Conservation (phyloP, 2,329 filamentous ascomycete genomes). For the Leptosphaerulina australis region DNA sequence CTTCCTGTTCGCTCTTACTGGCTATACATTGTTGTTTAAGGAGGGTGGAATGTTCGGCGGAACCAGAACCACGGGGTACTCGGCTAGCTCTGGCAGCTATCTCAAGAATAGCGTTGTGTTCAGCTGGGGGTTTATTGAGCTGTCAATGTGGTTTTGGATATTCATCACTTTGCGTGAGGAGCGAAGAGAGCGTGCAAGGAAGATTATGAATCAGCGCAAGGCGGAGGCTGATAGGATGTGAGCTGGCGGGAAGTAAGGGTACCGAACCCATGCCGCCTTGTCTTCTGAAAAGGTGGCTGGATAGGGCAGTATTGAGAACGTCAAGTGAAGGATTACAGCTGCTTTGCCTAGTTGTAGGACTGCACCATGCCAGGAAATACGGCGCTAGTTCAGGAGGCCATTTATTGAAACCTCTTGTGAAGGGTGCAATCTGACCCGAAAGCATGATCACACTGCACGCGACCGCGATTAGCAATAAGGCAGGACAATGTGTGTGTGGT, state of each 20-base stretch:
- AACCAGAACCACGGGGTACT: conserved; percentile 33
- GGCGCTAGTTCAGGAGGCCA: not conserved
- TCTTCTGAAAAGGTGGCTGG: not conserved
- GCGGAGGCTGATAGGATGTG: conserved; percentile 36
- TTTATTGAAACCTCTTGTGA: not conserved
- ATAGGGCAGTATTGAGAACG: not conserved
- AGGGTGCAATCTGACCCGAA: not conserved
- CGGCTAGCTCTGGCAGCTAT: conserved; percentile 58
- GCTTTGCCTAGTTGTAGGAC: not conserved
- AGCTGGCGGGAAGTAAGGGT: not conserved
- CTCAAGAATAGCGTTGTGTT: conserved; percentile 87
- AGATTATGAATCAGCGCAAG: conserved; percentile 42
- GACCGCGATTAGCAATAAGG: not conserved
- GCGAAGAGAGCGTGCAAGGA: conserved; percentile 37
- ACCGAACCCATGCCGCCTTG: not conserved
- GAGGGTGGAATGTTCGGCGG: conserved; percentile 55
- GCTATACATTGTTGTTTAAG: conserved; percentile 70
- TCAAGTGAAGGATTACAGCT: not conserved
- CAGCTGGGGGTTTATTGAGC: conserved; percentile 82
- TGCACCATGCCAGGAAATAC: not conserved
- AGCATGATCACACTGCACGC: not conserved
- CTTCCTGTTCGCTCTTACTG: conserved; percentile 65
- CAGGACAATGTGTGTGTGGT: not conserved
- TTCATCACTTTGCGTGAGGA: conserved; percentile 48
- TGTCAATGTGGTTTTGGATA: conserved; percentile 85